Conservation (phyloP, 176 grass and related monocot species). For the Poa annua region DNA sequence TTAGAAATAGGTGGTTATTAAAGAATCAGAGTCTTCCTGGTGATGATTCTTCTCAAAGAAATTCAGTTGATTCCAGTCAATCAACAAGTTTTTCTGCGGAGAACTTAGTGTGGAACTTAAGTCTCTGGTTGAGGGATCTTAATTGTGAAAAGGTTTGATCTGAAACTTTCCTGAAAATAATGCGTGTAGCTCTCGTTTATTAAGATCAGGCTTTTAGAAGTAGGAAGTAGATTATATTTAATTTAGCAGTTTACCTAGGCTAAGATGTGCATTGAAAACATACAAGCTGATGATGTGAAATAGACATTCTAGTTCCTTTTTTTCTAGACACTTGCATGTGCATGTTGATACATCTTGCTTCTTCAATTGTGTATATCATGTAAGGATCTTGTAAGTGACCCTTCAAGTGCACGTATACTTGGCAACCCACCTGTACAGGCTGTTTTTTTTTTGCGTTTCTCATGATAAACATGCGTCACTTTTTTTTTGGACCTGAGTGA, state of each 20-base stretch:
- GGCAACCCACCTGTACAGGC: background rate
- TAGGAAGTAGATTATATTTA: background rate
- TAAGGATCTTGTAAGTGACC: conserved; percentile 25
- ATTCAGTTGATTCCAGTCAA: conserved; percentile 41
- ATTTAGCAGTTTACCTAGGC: background rate
- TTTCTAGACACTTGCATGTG: background rate
- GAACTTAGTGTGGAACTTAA: conserved; percentile 85
- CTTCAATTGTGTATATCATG: conserved; percentile 1
- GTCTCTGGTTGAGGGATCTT: conserved; percentile 75
- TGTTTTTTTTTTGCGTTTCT: conserved; percentile 3
- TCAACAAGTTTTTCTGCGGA: conserved; percentile 65
- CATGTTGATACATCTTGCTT: background rate
- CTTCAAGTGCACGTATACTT: background rate
- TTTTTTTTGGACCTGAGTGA: too few relatives aligned
- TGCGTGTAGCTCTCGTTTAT: background rate
- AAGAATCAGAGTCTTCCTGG: conserved; percentile 48
- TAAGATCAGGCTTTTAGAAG: background rate
- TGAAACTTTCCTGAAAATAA: conserved; percentile 39
- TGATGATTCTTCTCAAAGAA: conserved; percentile 58
- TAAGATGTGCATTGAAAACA: conserved; percentile 30
- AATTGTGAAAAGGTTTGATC: conserved; percentile 70
- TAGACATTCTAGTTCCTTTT: conserved; percentile 11
- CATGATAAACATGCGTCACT: background rate
- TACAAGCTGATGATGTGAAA: conserved; percentile 17
- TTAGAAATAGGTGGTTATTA: conserved; percentile 69